Evolutionary conservation across 108 stramenopile genomes (phyloP).

Genomic region (Aurantiochytrium sp.): DNA sequence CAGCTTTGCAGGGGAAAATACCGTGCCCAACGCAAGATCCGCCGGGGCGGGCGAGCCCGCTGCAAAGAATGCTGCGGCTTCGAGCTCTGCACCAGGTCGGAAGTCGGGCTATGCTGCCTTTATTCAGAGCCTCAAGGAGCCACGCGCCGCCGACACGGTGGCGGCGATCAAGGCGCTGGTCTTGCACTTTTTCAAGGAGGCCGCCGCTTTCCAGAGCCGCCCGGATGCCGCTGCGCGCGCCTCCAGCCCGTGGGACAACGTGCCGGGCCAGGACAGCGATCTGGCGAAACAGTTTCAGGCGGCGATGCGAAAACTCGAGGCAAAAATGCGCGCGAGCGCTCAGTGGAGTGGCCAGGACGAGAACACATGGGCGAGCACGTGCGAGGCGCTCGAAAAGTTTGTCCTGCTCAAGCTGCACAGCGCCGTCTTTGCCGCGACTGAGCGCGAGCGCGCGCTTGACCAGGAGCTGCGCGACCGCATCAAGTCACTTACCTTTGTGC

Average conservation of each 20-base stretch:
- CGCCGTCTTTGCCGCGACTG: neutral
- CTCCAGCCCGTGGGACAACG: neutral
- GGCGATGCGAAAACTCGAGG: neutral
- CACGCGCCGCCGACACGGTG: neutral
- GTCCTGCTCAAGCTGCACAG: neutral
- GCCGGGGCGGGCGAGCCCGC: too few species aligned
- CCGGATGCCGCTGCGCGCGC: neutral
- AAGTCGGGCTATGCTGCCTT: neutral
- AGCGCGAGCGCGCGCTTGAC: neutral
- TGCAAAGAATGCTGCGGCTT: too few species aligned
- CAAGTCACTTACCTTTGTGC: neutral
- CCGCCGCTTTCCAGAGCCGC: neutral
- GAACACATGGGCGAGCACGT: neutral
- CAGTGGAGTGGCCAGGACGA: neutral
- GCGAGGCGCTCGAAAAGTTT: slow-evolving; percentile 31
- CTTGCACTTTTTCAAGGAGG: neutral
- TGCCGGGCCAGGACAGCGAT: neutral
- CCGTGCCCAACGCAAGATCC: too few species aligned
- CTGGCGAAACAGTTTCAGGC: neutral
- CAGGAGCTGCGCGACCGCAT: neutral
- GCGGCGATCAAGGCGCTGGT: neutral
- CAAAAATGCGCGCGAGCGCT: neutral
- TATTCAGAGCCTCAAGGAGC: neutral
- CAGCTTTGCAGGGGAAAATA: too few species aligned
- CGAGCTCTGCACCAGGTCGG: too few species aligned